These are phyloP conservation scores for Xylaria intraflava DNA, from an alignment of 495 filamentous ascomycete species.

Conservation along the genomic window DNA sequence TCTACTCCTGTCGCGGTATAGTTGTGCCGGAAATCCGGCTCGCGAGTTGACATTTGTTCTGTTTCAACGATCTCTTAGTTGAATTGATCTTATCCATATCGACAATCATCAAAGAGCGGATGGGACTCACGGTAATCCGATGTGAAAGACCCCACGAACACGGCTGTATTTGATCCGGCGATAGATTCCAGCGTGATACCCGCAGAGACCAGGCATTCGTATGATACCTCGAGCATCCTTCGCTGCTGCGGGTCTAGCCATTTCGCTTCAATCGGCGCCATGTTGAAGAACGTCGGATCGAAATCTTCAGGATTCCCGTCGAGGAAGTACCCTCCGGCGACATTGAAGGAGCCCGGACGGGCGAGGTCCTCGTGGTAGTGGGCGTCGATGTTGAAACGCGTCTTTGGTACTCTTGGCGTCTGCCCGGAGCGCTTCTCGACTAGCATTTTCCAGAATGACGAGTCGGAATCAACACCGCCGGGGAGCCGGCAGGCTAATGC, in stretches of 20 bases:
- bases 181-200: slow-evolving; percentile 39
- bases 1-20: slow-evolving; percentile 44
- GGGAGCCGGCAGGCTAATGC: slow-evolving; percentile 12
- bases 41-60: slow-evolving; percentile 30
- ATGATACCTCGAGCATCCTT: slow-evolving; percentile 35
- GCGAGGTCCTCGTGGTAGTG: slow-evolving; percentile 11
- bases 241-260: slow-evolving; percentile 34
- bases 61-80: neutral
- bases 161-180: slow-evolving; percentile 44
- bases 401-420: slow-evolving; percentile 10
- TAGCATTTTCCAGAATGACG: slow-evolving; percentile 48
- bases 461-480: slow-evolving; percentile 12
- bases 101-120: neutral
- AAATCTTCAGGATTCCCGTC: slow-evolving; percentile 29
- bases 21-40: slow-evolving; percentile 36
- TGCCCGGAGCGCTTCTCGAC: slow-evolving; percentile 13
- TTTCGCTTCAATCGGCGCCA: slow-evolving; percentile 29
- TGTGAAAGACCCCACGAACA: slow-evolving; percentile 45
- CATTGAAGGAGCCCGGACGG: slow-evolving; percentile 9
- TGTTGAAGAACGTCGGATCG: slow-evolving; percentile 39
- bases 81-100: neutral
- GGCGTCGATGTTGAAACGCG: slow-evolving; percentile 15
- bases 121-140: slow-evolving; percentile 40
- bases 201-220: slow-evolving; percentile 37
- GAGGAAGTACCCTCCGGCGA: slow-evolving; percentile 33